Percentiles rank a stretch among this genome's conserved stretches.
These are phyloP conservation scores for Aspergillus sp. DNA, from an alignment of 2,329 filamentous ascomycete species.

Conservation along the genomic window DNA sequence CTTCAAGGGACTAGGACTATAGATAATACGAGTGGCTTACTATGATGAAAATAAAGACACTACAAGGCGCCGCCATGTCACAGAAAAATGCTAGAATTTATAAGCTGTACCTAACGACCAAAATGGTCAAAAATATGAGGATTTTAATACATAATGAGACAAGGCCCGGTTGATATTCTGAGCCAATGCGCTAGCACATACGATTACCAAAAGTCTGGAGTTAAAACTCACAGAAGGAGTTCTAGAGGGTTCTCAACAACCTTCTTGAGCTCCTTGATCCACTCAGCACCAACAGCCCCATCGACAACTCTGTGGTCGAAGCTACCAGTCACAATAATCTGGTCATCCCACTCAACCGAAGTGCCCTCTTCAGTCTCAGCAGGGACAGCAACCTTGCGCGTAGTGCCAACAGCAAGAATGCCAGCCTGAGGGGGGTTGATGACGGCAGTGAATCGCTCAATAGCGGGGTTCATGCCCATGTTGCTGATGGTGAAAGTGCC, in stretches of 20 bases:
- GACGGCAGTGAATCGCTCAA: slow-evolving; percentile 96
- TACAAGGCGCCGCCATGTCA: neutral
- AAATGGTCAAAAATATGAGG: slow-evolving; percentile 25
- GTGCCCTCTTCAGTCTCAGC: slow-evolving; percentile 81
- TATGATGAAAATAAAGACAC: neutral
- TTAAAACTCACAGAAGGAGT: slow-evolving; percentile 71
- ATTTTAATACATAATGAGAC: slow-evolving; percentile 42
- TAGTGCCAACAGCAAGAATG: slow-evolving; percentile 92
- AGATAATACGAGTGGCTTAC: neutral
- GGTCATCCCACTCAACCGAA: slow-evolving; percentile 87
- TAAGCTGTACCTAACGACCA: slow-evolving; percentile 29
- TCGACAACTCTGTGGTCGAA: slow-evolving; percentile 99
- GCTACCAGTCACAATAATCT: slow-evolving; percentile 90
- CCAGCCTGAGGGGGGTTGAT: slow-evolving; percentile 98
- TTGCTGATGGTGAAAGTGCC: slow-evolving; percentile 99
- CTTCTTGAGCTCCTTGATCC: slow-evolving; percentile 96
- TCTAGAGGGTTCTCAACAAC: slow-evolving; percentile 95
- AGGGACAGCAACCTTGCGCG: slow-evolving; percentile 90
- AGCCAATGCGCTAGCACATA: slow-evolving; percentile 19
- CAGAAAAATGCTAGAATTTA: slow-evolving; percentile 29
- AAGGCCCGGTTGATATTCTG: slow-evolving; percentile 18
- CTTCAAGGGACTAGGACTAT: no score
- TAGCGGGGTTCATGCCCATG: slow-evolving; percentile 98
- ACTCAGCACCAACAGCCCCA: slow-evolving; percentile 93
- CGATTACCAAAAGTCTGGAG: slow-evolving; percentile 12